Evolutionary conservation across 78 protist species (phyloP).

Genomic region (Bodo saltans): DNA sequence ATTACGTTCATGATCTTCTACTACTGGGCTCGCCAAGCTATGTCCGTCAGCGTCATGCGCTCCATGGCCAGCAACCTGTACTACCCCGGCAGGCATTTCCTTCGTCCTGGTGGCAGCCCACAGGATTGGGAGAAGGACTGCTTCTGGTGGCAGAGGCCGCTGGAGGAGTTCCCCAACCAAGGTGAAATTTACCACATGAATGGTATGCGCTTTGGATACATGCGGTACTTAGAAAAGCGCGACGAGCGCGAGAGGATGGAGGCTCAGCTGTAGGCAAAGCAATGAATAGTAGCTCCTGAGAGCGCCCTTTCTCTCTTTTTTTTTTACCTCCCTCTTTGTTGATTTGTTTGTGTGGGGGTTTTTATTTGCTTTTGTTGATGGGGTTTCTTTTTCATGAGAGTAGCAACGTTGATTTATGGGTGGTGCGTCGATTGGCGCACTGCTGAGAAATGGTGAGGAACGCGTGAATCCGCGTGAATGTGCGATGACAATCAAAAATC

Average conservation of each 20-base stretch:
- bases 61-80: not conserved
- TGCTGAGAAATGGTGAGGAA: no score
- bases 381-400: no score
- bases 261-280: no score
- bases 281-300: no score
- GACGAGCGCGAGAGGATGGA: not conserved
- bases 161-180: not conserved
- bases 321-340: no score
- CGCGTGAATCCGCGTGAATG: no score
- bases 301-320: no score
- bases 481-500: no score
- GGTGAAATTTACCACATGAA: not conserved
- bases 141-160: not conserved
- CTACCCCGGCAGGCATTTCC: not conserved
- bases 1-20: not conserved
- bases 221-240: not conserved
- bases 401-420: no score
- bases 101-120: not conserved
- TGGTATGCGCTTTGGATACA: not conserved
- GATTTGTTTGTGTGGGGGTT: no score
- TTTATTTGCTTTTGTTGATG: no score
- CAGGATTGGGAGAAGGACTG: not conserved
- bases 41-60: not conserved
- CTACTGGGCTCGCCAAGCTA: not conserved
- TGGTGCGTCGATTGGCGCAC: no score